Base-by-base conservation (phyloP, 73 alveolate species). In the Stentor coeruleus region DNA sequence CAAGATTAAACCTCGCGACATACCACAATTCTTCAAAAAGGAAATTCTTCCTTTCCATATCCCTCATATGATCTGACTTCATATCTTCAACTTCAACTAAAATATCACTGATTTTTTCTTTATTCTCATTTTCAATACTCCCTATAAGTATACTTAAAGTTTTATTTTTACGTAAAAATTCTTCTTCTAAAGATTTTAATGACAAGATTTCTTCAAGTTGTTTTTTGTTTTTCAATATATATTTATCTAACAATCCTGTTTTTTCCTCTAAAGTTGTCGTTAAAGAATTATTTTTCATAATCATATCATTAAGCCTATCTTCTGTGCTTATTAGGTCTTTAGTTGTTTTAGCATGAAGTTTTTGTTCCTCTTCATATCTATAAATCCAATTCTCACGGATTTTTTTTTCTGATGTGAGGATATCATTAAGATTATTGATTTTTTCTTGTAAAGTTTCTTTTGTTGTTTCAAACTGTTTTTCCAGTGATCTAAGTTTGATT, bases 311-410 rank as follows among this genome's bases (percentile, higher is more conserved):
- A 30, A 39, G 76, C 86, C 85, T 15, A 79, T 15, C 57, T 42
- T 36, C 15, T 86, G 87, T 36, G 83, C 84, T 28, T 58, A 74
- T 37, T 86, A 84, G 74, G 42, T 72, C 66, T 30, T 41, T 26
- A 6, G 58, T 86, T 37, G 92, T 86, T 15, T 55, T 59, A 20
- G 91, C 40, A 81, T 89, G 95, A 38, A 79, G 85, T 40, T 76
- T 86, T 59, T 89, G 89, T 59, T 89, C 95, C 39, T 86, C 88
- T 73, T 89, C 95, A 72, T 81, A 89, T 35, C 91, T 55, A 26
- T 86, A 84, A 15, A 88, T 82, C 92, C 95, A 89, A 66, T 76
- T 60, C 40, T 89, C 95, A 2, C 91, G 40, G 33, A 87, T 86
- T 59, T 86, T 85, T 55, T 87, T 86, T 57, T 89, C 91, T 81